These are phyloP conservation scores for Myxozyma neotropica DNA, from an alignment of 805 yeast species.

Conservation along the genomic window DNA sequence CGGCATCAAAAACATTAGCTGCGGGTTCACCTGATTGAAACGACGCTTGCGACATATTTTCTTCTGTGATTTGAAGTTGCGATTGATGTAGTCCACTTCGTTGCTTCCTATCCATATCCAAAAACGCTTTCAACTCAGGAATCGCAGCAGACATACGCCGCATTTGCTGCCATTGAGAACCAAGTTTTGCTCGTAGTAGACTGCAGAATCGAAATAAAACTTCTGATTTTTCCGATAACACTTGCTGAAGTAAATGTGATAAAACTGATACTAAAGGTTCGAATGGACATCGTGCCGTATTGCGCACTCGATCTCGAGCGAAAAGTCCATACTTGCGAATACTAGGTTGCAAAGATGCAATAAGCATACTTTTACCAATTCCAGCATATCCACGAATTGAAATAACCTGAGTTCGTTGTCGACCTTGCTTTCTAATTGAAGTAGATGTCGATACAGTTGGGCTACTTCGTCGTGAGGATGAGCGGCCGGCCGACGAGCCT, in stretches of 20 bases:
- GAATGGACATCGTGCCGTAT: conserved; percentile 7
- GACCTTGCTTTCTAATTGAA: background rate
- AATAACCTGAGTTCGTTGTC: conserved; percentile 22
- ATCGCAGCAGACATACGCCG: conserved; percentile 8
- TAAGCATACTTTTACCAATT: conserved; percentile 29
- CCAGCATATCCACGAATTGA: conserved; percentile 28
- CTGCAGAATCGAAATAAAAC: conserved; percentile 7
- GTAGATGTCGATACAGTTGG: background rate
- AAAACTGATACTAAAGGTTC: conserved; percentile 17
- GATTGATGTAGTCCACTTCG: background rate
- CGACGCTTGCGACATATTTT: background rate
- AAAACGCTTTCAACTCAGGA: conserved; percentile 23
- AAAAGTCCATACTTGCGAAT: conserved; percentile 25
- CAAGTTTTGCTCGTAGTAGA: conserved; percentile 13
- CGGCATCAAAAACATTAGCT: background rate
- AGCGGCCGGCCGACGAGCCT: background rate
- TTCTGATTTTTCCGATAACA: conserved; percentile 26
- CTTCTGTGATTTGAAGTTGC: conserved; percentile 10
- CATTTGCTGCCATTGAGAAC: conserved; percentile 22
- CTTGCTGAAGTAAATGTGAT: conserved; percentile 24
- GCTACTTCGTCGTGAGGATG: background rate
- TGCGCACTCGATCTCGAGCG: background rate
- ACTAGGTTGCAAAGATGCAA: conserved; percentile 16
- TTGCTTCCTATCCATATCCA: conserved; percentile 9
- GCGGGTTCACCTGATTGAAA: background rate